Percentiles rank a stretch among this genome's conserved stretches.
Conservation (phyloP, 179 eudicot species). For the Silene noctiflora region DNA sequence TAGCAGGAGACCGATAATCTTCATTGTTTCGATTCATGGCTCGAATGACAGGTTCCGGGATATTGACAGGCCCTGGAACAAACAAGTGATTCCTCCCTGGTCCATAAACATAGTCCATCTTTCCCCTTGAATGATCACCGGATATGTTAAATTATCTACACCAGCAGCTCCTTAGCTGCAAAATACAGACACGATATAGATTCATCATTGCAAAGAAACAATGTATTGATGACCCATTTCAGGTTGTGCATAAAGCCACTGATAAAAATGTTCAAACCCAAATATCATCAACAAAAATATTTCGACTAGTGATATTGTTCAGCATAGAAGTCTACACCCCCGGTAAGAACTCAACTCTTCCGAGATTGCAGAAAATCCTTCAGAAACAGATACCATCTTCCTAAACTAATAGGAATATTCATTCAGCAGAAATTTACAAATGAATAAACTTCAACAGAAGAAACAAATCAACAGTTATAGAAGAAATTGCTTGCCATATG, state of each 20-base stretch:
- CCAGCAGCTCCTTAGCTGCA: conserved; percentile 20
- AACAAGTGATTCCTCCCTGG: conserved; percentile 85
- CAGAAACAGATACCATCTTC: no score
- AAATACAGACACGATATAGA: conserved; percentile 11
- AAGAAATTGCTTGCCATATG: background rate
- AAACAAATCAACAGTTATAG: no score
- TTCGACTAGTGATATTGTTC: no score
- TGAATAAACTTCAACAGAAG: no score
- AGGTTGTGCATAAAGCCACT: background rate
- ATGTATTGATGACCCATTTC: background rate
- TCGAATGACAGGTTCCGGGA: conserved; percentile 86
- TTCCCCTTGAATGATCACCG: conserved; percentile 10
- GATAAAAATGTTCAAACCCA: background rate
- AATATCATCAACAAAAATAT: background rate
- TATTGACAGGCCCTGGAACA: conserved; percentile 94
- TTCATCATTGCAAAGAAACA: background rate
- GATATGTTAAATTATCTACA: background rate
- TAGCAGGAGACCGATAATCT: conserved; percentile 94
- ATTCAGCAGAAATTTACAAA: no score
- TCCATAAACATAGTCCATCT: conserved; percentile 74
- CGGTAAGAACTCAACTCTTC: no score
- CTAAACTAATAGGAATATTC: no score
- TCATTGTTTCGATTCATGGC: conserved; percentile 99
- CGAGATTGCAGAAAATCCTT: no score
- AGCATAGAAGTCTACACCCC: no score